Base-by-base conservation (phyloP, 2,329 filamentous ascomycete species). In the Stemphylium vesicarium region DNA sequence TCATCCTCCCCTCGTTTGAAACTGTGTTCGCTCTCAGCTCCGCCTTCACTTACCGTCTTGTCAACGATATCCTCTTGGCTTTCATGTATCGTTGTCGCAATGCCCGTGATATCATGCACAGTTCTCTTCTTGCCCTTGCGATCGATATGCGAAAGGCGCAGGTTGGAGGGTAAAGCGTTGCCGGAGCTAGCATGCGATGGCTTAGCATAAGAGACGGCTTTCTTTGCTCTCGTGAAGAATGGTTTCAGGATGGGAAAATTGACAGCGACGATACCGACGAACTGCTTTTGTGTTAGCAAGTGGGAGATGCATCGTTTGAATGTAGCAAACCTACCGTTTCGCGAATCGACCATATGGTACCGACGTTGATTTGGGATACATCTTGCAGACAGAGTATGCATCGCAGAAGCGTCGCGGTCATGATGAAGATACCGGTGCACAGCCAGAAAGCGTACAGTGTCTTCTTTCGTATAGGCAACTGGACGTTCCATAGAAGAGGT, bases 301-400 rank as follows among this genome's bases (percentile, higher is more conserved):
- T 29, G 2, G 3, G 9, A 29, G 8, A 29, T 24, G 18, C 2
- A 4, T 41, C 9, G 18, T 20, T 12, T 13, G 24, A 44, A 22
- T 37, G 40, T 22, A 35, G 13, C 15, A 24, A 24, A n/a, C 20
- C 3, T 44, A 50, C 48, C 24, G 48, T 50, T 38, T 50, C 48
- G 40, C 48, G 48, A 18, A 50, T 45, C 33, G 48, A 50, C 48
- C 48, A 50, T 24, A 50, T 50, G 12, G 48, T 50, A 13, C 48
- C 24, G 35, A 50, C 33, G 9, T 50, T 50, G 24, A 50, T 50
- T 22, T 50, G 48, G 16, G 48, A 50, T 20, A 50, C 40, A 13
- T 50, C 48, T 31, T 44, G 40, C 11, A 50, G 48, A n/a, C 48
- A 50, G 24, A 50, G 24, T 13, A 50, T 44, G 16, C 40, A 50